Evolutionary conservation across 78 protist species (phyloP).

Genomic region (Corallochytrium limacisporum): DNA sequence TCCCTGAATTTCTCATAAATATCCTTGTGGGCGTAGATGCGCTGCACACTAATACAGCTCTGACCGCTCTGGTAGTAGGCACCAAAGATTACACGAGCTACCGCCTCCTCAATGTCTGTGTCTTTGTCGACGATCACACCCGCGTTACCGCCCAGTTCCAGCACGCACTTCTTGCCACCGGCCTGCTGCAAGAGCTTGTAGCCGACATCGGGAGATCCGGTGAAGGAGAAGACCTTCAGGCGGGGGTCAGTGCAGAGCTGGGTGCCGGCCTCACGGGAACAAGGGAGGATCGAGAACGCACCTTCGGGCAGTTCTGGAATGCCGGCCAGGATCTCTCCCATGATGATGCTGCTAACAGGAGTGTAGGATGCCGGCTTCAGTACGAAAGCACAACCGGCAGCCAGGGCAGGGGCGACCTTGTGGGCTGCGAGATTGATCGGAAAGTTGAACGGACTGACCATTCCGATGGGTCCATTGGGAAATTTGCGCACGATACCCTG

Average conservation of each 20-base stretch:
- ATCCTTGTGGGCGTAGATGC: constrained; percentile 46
- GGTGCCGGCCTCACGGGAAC: constrained; percentile 17
- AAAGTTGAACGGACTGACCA: constrained; percentile 28
- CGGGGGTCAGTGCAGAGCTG: constrained; percentile 28
- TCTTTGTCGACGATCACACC: constrained; percentile 47
- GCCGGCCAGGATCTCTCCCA: constrained; percentile 41
- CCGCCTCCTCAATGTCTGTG: constrained; percentile 21
- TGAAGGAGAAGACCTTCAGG: constrained; percentile 44
- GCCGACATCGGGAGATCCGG: constrained; percentile 37
- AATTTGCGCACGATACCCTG: constrained; percentile 1
- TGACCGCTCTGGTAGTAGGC: constrained; percentile 61
- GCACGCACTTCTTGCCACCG: constrained; percentile 38
- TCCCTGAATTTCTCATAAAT: constrained; percentile 23
- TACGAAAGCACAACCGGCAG: constrained; percentile 39
- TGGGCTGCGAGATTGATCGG: constrained; percentile 59
- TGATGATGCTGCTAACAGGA: constrained; percentile 37
- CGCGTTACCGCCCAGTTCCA: constrained; percentile 69
- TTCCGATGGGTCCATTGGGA: constrained; percentile 20
- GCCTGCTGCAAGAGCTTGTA: constrained; percentile 31
- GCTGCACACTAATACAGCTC: constrained; percentile 55
- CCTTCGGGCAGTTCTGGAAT: background rate
- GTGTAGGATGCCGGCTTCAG: constrained; percentile 49
- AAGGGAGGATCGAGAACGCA: constrained; percentile 46
- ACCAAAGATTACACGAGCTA: constrained; percentile 35
- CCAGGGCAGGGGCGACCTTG: constrained; percentile 59